Base-by-base conservation (phyloP, 2,329 filamentous ascomycete species). In the Huntiella abstrusa region DNA sequence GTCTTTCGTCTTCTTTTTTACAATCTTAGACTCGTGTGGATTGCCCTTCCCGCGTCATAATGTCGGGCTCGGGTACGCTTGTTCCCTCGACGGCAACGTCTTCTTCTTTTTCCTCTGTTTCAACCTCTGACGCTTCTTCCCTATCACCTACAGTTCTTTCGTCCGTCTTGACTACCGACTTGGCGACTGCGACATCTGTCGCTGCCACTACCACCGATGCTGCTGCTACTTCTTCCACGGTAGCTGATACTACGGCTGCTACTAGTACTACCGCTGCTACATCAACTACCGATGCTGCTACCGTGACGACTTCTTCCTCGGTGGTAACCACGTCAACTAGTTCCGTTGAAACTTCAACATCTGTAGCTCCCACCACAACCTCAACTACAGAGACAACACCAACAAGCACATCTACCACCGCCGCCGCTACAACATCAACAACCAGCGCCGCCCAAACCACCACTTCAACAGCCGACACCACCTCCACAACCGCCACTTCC, bases 231-330 rank as follows among this genome's bases (percentile, higher is more conserved):
- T 40, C 38, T 15, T 5, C 38, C 38, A 42, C 45, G 35, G n/a
- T 37, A 41, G 44, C 57, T 3, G 39, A 57, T n/a, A 57, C 53
- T 12, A 51, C 58, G 3, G 55, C 53, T 7, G 53, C 53, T 34
- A 54, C 48, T 42, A 49, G 49, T 4, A 39, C 52, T 4, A 38
- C 49, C 3, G 34, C 45, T 7, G 41, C 17, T 15, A 33, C 37
- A 7, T 13, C 32, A 19, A 40, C 37, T 34, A 46, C 35, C 12
- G 43, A 33, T 39, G 34, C 34, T 15, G 16, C 22, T 2, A 33
- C 35, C 4, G 11, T 36, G 16, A n/a, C 44, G n/a, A 34, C 22
- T 17, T 33, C 44, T 17, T 17, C 36, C 10, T n/a, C 38, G 6
- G 47, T 41, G 12, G 28, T 39, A 11, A 49, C 48, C 6, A 42